Conservation (phyloP, 768 basidiomycete species). For the Russula dissimulans region DNA sequence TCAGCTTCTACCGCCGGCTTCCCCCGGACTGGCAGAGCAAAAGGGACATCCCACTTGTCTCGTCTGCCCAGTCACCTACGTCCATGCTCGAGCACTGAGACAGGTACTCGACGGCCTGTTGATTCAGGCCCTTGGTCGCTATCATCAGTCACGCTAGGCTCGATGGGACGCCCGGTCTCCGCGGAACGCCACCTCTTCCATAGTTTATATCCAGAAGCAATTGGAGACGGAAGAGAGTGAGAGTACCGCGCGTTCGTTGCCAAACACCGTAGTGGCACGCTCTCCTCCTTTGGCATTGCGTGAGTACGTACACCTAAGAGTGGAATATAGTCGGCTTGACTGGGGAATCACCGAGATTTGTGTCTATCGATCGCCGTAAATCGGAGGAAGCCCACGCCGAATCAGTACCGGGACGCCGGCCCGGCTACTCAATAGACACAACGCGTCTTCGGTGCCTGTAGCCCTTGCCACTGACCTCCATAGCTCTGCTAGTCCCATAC, state of each 20-base stretch:
- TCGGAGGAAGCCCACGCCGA: neutral
- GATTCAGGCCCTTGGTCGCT: neutral
- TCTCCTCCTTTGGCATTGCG: constrained; percentile 3
- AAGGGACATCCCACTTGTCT: constrained; percentile 4
- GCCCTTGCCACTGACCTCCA: neutral
- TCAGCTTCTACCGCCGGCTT: constrained; percentile 2
- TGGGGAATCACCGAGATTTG: constrained; percentile 1
- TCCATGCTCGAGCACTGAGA: neutral
- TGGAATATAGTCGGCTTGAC: constrained; percentile 7
- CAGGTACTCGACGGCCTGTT: neutral
- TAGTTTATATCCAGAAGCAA: constrained; percentile 11
- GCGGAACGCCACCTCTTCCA: constrained; percentile 16
- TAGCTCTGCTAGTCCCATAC: neutral
- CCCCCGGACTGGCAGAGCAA: neutral
- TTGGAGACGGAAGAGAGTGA: neutral
- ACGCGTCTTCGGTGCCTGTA: neutral
- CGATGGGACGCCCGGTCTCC: constrained; percentile 2
- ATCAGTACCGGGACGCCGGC: neutral
- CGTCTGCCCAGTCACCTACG: neutral
- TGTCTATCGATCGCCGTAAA: constrained; percentile 2
- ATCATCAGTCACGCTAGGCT: neutral
- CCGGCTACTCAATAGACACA: neutral
- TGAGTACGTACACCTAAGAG: neutral
- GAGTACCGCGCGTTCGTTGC: constrained; percentile 1
- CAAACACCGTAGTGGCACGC: constrained; percentile 1